These are phyloP conservation scores for Aspergillus clavatus DNA, from an alignment of 2,329 filamentous ascomycete genomes.

Conservation along the genomic window DNA sequence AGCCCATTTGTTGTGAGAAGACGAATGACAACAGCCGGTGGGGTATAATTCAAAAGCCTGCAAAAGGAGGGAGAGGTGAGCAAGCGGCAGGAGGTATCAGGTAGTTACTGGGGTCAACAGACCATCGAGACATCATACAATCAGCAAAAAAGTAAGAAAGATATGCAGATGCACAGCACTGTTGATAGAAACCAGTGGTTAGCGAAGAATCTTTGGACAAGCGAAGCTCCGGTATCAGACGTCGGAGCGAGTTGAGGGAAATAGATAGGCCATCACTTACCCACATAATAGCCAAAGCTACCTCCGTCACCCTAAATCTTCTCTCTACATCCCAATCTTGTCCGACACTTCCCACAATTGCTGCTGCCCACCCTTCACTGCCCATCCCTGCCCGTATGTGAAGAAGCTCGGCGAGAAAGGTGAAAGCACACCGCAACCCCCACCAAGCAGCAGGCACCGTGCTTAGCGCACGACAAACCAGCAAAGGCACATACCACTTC, in stretches of 20 bases:
- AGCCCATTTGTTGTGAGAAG: constrained; percentile 69
- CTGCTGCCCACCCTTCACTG: constrained; percentile 39
- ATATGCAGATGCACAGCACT: constrained; percentile 74
- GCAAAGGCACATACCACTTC: constrained; percentile 68
- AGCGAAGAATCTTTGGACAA: neutral
- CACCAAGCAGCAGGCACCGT: constrained; percentile 67
- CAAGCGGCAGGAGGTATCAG: neutral
- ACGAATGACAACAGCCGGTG: constrained; percentile 69
- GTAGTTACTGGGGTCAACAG: constrained; percentile 20
- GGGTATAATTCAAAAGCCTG: constrained; percentile 80
- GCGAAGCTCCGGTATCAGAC: neutral
- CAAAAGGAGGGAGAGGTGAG: constrained; percentile 3
- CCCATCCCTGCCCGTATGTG: constrained; percentile 42
- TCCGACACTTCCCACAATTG: constrained; percentile 33
- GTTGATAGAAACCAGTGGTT: neutral
- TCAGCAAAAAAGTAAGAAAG: constrained; percentile 80
- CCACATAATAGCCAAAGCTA: constrained; percentile 68
- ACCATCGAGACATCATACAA: constrained; percentile 80
- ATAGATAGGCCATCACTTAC: constrained; percentile 46
- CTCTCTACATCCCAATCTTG: constrained; percentile 43
- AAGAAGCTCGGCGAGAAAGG: constrained; percentile 62
- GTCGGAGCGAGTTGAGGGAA: constrained; percentile 12
- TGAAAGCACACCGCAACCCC: constrained; percentile 64
- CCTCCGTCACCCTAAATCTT: constrained; percentile 60
- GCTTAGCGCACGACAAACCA: constrained; percentile 67